Evolutionary conservation across 306 rosid genomes (phyloP).

Genomic region (Casuarina glauca): DNA sequence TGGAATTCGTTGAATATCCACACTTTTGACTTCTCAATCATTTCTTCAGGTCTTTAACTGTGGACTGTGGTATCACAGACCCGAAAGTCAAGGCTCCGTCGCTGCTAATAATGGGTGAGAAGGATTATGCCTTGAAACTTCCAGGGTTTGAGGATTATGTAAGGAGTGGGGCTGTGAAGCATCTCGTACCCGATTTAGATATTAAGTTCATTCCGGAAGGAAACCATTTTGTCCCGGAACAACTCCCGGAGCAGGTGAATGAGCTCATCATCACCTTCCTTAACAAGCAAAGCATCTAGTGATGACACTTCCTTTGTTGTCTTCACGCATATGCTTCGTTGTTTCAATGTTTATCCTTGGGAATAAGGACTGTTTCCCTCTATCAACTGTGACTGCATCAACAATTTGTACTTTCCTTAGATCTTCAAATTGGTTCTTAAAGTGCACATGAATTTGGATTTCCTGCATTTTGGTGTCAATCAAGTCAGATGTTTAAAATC

Average conservation of each 20-base stretch:
- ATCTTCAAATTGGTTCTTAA: too few relatives aligned
- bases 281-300: too few relatives aligned
- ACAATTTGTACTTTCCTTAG: too few relatives aligned
- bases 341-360: too few relatives aligned
- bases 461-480: too few relatives aligned
- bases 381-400: too few relatives aligned
- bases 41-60: constrained; percentile 35
- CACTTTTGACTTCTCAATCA: neutral
- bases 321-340: too few relatives aligned
- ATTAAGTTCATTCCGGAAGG: constrained; percentile 49
- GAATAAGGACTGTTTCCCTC: too few relatives aligned
- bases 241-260: constrained; percentile 54
- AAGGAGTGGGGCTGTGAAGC: constrained; percentile 41
- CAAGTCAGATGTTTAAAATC: too few relatives aligned
- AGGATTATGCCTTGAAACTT: constrained; percentile 47
- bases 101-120: constrained; percentile 53
- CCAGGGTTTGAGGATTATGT: constrained; percentile 55
- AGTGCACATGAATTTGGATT: too few relatives aligned
- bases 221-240: constrained; percentile 58
- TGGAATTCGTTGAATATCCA: neutral
- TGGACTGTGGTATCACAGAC: constrained; percentile 49
- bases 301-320: too few relatives aligned
- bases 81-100: constrained; percentile 47
- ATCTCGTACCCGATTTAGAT: constrained; percentile 53
- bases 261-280: constrained; percentile 41